These are phyloP conservation scores for Carex scoparia DNA, from an alignment of 176 grass and related monocot species.

Conservation along the genomic window DNA sequence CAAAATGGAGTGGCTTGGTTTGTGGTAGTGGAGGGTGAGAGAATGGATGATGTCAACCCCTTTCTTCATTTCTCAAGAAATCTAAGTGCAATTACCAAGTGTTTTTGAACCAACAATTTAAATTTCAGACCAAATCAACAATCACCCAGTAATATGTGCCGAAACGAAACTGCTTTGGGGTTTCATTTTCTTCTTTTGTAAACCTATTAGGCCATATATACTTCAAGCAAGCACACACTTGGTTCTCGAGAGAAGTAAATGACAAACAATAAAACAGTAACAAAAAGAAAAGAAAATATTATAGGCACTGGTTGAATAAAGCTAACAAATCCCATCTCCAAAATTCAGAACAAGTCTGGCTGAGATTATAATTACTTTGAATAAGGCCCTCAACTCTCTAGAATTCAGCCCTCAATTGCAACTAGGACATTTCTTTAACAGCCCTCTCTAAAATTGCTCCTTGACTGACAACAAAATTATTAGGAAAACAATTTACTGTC, in stretches of 20 bases:
- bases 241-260: background rate
- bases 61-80: background rate
- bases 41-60: background rate
- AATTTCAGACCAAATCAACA: background rate
- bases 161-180: background rate
- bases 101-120: background rate
- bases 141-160: background rate
- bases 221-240: background rate
- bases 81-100: background rate
- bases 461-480: background rate
- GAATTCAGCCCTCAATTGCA: background rate
- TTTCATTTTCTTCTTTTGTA: background rate
- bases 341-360: background rate
- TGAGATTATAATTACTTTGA: background rate
- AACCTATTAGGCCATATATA: background rate
- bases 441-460: background rate
- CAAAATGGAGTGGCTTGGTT: background rate
- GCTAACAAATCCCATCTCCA: background rate
- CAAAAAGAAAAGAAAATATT: background rate
- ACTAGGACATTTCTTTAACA: background rate
- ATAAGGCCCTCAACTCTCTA: background rate
- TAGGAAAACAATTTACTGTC: background rate
- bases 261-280: background rate
- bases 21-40: background rate
- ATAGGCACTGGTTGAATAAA: background rate